Conservation (phyloP, 345 rosid species). For the Microthlaspi erraticum region DNA sequence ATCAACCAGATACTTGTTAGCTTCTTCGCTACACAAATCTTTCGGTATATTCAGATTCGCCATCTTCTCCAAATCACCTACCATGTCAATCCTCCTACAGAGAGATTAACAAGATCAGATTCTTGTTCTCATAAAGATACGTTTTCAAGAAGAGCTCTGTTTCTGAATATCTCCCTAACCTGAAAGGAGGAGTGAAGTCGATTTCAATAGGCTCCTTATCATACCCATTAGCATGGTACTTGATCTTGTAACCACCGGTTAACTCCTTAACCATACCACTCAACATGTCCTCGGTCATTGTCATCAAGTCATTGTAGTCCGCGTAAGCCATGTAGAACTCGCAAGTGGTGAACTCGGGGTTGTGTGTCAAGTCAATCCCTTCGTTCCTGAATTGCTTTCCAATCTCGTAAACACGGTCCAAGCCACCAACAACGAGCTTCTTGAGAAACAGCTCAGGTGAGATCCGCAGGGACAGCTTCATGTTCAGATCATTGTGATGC, state of each 20-base stretch:
- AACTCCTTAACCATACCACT: conserved; percentile 85
- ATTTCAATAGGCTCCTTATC: conserved; percentile 86
- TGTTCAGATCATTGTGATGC: conserved; percentile 79
- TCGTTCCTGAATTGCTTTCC: conserved; percentile 95
- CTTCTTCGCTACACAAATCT: conserved; percentile 76
- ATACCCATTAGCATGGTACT: conserved; percentile 76
- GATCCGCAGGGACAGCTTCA: conserved; percentile 88
- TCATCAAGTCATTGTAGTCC: conserved; percentile 89
- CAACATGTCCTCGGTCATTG: conserved; percentile 73
- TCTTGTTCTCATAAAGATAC: neutral
- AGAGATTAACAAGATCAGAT: neutral
- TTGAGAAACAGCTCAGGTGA: conserved; percentile 88
- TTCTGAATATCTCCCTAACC: conserved; percentile 45
- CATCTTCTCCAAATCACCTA: conserved; percentile 78
- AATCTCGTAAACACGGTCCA: conserved; percentile 87
- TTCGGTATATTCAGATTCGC: conserved; percentile 83
- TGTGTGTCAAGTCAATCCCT: conserved; percentile 94
- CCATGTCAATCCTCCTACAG: conserved; percentile 79
- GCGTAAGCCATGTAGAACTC: conserved; percentile 98
- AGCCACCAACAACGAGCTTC: conserved; percentile 86
- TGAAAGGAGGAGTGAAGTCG: conserved; percentile 89
- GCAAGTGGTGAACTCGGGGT: conserved; percentile 93
- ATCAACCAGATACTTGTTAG: conserved; percentile 69
- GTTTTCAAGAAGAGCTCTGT: neutral
- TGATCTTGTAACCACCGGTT: conserved; percentile 82